These are phyloP conservation scores for Priceomyces haplophilus DNA, from an alignment of 805 yeast genomes.

Conservation along the genomic window DNA sequence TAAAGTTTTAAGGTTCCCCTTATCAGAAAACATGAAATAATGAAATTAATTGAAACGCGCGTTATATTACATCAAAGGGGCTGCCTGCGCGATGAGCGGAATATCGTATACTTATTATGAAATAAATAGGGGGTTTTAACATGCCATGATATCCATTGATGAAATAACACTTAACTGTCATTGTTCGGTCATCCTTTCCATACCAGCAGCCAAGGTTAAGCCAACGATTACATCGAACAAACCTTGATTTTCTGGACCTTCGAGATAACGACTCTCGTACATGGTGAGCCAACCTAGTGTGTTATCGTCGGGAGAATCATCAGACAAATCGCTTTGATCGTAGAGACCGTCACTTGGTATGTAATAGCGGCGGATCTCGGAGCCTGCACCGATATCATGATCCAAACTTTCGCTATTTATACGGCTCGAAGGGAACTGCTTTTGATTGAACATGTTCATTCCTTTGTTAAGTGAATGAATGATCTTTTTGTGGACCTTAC, in stretches of 20 bases:
- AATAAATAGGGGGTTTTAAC: neutral
- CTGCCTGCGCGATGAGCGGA: neutral
- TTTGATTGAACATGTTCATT: conserved; percentile 4
- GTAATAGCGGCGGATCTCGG: conserved; percentile 30
- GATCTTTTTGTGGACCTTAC: conserved; percentile 34
- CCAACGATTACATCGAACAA: conserved; percentile 57
- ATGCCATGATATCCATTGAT: neutral
- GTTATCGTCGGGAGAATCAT: conserved; percentile 58
- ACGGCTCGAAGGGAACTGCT: conserved; percentile 2
- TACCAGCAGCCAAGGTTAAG: conserved; percentile 50
- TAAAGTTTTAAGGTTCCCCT: neutral
- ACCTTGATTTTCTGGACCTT: conserved; percentile 29
- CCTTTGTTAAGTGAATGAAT: conserved; percentile 30
- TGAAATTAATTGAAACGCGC: too few relatives aligned
- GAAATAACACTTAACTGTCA: neutral
- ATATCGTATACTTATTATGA: neutral
- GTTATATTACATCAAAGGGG: too few relatives aligned
- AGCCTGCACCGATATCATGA: conserved; percentile 22
- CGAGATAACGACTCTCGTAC: conserved; percentile 41
- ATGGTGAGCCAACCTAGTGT: conserved; percentile 67
- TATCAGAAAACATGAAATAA: neutral
- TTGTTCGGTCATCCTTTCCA: conserved; percentile 11
- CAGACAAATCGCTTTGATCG: conserved; percentile 44
- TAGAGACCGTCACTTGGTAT: conserved; percentile 57
- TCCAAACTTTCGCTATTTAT: conserved; percentile 14